Base-by-base conservation (phyloP, 2,329 filamentous ascomycete genomes). In the Colletotrichum sidae region DNA sequence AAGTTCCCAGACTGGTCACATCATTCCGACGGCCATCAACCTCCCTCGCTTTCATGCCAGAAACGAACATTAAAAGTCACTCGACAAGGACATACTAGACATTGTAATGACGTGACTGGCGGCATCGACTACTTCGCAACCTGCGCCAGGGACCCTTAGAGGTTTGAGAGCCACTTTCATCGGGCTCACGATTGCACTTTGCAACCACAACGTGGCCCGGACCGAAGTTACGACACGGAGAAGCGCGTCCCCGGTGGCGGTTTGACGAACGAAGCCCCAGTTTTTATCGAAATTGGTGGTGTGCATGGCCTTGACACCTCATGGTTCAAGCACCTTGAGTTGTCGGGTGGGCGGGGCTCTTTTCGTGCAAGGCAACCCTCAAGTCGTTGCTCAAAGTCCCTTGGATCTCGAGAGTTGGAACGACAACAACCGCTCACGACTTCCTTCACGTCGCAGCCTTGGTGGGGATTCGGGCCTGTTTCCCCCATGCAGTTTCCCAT, bases 401-500 rank as follows among this genome's bases (percentile, higher is more conserved):
- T 69, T 56, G 51, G 70, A 69, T 35, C 58, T 72, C 2, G 67
- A 68, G 45, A 52, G 57, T 3, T 66, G 38, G 65, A 46, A 69
- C 70, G 54, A 57, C 42, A 9, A 57, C 54, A 33, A 65, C 70
- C 59, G 66, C 60, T 8, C 65, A 74, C 38, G 69, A 73, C 63
- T 72, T 74, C 54, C 72, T 70, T 62, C 51, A 53, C 17, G 46
- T 65, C 69, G 2, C 70, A 71, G 55, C 70, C 72, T 12, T 74
- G 9, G 65, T 67, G 66, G 73, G 70, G 69, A 56, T 47, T 11
- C 75, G 76, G 3, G 75, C 74, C 2, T 82, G 81, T 69, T 81
- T 76, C 65, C 72, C 81, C 72, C 78, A 81, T 60, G 75, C 74
- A 3, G 72, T 81, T 5, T 71, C 82, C 1, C 79, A 83, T 52